Evolutionary conservation across 345 rosid species (phyloP), one percentile per base, ranked within the genome.

Genomic region (Moricandia arvensis): DNA sequence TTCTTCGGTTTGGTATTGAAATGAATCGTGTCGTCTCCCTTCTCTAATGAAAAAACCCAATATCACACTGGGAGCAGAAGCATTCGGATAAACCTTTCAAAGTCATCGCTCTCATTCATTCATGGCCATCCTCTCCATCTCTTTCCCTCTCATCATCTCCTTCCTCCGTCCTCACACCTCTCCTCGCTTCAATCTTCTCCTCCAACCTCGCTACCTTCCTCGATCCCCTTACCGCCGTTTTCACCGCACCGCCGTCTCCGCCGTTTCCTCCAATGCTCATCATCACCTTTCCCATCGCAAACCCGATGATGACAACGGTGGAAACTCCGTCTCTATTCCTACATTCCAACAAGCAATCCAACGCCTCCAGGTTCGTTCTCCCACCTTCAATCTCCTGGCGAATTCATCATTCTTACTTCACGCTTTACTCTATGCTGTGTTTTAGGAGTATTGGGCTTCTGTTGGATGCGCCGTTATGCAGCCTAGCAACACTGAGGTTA

Each of bases 401-500:
- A 17, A 6, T n/a, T 12, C 2, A 2, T 15, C 43, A 1, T 16
- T 29, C 5, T 4, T 29, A 29, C 45, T 38, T 38, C 10, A 38
- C 1, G 45, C 45, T 38, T 38, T 10, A 0, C 24, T 59, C 10
- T 58, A 29, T 26, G 62, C 38, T 34, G 73, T 43, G 74, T 43
- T 45, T 45, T 49, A 49, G 96, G 95, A 94, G 76, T 91, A 94
- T 78, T 94, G 98, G 98, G 96, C 96, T 62, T 94, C 98, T 10
- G 97, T 89, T 31, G 98, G 98, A 74, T 94, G 98, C 68, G 92
- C 97, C 1, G 82, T 94, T 30, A 94, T 94, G 98, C 98, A 94
- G 80, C 91, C 97, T 72, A 91, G 98, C 85, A 94, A 91, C 77
- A 94, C 97, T 0, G 98, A 94, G 93, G 97, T 87, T 79, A 86